Evolutionary conservation across 345 rosid genomes (phyloP).

Genomic region (Luvunga scandens): DNA sequence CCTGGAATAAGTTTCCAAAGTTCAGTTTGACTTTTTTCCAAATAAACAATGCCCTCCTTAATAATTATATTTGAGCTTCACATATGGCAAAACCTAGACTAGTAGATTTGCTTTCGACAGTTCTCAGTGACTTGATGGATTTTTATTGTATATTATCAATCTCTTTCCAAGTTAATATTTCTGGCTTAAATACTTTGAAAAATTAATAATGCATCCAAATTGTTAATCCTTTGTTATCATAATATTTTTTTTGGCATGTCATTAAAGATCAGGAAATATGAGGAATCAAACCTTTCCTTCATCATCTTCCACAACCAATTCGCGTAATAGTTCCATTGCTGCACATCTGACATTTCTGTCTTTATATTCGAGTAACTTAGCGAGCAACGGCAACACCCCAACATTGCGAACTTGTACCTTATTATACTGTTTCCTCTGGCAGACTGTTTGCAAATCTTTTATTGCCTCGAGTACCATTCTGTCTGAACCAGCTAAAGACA

Average conservation of each 20-base stretch:
- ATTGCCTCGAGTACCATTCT: conserved; percentile 70
- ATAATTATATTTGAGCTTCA: neutral
- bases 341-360: conserved; percentile 56
- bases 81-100: neutral
- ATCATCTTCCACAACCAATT: conserved; percentile 50
- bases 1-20: conserved; percentile 1
- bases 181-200: neutral
- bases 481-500: conserved; percentile 66
- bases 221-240: neutral
- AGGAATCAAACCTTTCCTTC: conserved; percentile 57
- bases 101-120: too few species aligned
- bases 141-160: neutral
- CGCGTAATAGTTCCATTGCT: conserved; percentile 50
- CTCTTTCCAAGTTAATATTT: neutral
- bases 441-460: conserved; percentile 54
- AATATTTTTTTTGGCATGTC: neutral
- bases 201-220: neutral
- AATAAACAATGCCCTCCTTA: too few species aligned
- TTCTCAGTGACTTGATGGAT: too few species aligned
- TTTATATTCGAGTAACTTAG: conserved; percentile 43
- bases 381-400: conserved; percentile 62
- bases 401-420: conserved; percentile 49
- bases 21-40: neutral
- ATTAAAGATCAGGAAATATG: conserved; percentile 8
- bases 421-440: conserved; percentile 47